Conservation (phyloP, 371 early-diverging fungal genomes). For the Syncephalastrum sp. region DNA sequence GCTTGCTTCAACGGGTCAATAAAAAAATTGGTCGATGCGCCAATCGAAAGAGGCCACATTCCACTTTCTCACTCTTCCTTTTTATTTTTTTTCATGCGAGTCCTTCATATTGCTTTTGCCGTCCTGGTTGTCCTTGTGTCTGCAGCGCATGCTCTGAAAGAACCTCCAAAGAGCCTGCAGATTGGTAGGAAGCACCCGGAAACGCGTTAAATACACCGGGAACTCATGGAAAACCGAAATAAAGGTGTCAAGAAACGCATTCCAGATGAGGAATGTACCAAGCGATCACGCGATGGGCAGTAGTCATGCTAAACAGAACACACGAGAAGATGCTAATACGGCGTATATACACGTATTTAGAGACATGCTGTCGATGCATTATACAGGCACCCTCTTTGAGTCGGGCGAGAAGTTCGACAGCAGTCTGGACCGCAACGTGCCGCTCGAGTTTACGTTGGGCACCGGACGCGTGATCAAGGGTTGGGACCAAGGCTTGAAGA, state of each 20-base stretch:
- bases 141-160: constrained; percentile 35
- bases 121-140: background rate
- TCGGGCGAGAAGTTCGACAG: constrained; percentile 79
- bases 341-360: constrained; percentile 36
- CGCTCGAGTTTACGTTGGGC: constrained; percentile 77
- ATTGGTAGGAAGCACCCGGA: constrained; percentile 41
- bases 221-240: background rate
- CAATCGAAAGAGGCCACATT: background rate
- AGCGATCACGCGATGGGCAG: constrained; percentile 49
- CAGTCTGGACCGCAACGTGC: constrained; percentile 64
- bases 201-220: background rate
- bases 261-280: constrained; percentile 46
- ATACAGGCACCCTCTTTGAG: constrained; percentile 72
- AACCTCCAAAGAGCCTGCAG: constrained; percentile 56
- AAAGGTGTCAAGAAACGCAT: constrained; percentile 52
- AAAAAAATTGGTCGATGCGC: too few relatives aligned
- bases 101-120: background rate
- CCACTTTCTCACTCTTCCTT: background rate
- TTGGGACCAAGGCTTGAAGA: constrained; percentile 81
- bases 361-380: constrained; percentile 78
- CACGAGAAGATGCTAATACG: background rate
- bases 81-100: background rate
- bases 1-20: too few relatives aligned
- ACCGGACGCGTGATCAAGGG: constrained; percentile 68
- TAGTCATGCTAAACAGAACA: constrained; percentile 1